Percentiles rank a stretch among this genome's conserved stretches.
phyloP scores from a whole-genome alignment of 140 eudicot genomes.

The Senecio squalidus region DNA sequence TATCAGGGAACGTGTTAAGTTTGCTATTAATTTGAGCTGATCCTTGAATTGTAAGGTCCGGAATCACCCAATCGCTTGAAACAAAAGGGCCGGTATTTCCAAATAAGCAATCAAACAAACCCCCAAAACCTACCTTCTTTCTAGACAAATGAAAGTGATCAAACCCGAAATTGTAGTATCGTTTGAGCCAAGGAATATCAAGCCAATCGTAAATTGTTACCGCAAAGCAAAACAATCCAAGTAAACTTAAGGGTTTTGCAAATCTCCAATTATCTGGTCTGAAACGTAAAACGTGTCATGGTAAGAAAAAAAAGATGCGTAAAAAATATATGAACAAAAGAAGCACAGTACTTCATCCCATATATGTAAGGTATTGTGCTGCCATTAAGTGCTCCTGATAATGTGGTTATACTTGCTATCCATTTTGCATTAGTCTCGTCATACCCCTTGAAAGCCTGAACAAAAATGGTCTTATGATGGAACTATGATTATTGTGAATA shows the following conservation, averaged over 20 bases:
- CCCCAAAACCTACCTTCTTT: conserved; percentile 45
- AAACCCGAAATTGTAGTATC: conserved; percentile 56
- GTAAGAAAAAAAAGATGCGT: background rate
- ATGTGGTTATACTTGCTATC: conserved; percentile 39
- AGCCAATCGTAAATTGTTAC: conserved; percentile 56
- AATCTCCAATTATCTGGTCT: conserved; percentile 52
- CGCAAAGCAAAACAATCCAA: conserved; percentile 35
- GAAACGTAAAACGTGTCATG: background rate
- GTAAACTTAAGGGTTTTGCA: conserved; percentile 34
- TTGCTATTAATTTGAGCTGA: conserved; percentile 42
- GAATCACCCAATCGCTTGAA: conserved; percentile 68
- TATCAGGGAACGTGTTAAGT: conserved; percentile 44
- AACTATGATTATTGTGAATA: too few relatives aligned
- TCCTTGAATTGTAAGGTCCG: conserved; percentile 55
- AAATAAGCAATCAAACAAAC: conserved; percentile 45
- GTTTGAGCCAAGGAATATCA: conserved; percentile 54
- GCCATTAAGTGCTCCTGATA: conserved; percentile 40
- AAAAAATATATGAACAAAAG: background rate
- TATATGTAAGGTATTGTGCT: conserved; percentile 36
- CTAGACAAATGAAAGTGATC: conserved; percentile 68
- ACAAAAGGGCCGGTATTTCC: conserved; percentile 63
- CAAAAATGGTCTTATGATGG: background rate
- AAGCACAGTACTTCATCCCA: conserved; percentile 31
- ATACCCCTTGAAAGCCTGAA: conserved; percentile 41
- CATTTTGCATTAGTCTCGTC: conserved; percentile 29